phyloP scores from a whole-genome alignment of 441 rosid genomes.

The Populus trichocarpa region DNA sequence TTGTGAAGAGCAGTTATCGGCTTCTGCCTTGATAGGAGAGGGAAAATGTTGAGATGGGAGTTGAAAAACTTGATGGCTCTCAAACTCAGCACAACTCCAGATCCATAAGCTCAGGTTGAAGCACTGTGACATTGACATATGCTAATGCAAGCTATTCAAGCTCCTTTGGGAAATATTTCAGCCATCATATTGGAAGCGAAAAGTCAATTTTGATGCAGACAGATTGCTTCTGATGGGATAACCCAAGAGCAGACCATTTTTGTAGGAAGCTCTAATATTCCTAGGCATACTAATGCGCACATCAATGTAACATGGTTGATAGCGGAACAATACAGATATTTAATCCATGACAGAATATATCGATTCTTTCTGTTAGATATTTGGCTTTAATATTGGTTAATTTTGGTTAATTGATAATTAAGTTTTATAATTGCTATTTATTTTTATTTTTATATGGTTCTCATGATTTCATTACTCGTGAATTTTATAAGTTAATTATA shows the following conservation, averaged over 20 bases:
- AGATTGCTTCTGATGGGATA: slow-evolving; percentile 14
- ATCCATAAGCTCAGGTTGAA: slow-evolving; percentile 13
- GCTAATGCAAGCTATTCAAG: not conserved
- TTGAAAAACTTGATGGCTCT: not conserved
- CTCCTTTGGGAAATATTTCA: not conserved
- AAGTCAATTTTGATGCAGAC: slow-evolving; percentile 29
- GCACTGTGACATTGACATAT: not conserved
- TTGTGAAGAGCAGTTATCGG: not conserved
- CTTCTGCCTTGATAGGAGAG: slow-evolving; percentile 8
- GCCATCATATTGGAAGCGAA: slow-evolving; percentile 5
- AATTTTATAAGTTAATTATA: too few species aligned
- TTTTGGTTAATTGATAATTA: too few species aligned
- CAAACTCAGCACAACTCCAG: not conserved
- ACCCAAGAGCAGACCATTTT: not conserved
- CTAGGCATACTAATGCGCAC: not conserved
- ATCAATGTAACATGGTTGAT: slow-evolving; percentile 13
- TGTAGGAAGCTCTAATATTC: not conserved
- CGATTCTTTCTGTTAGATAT: not conserved
- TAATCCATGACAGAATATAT: not conserved
- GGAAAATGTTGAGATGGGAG: not conserved
- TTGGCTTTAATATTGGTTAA: not conserved
- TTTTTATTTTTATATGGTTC: too few species aligned
- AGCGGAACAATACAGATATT: not conserved
- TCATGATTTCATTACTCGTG: accelerated
- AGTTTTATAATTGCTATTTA: too few species aligned